Base-by-base conservation (phyloP, 345 rosid genomes). In the Eucalyptus sp. region DNA sequence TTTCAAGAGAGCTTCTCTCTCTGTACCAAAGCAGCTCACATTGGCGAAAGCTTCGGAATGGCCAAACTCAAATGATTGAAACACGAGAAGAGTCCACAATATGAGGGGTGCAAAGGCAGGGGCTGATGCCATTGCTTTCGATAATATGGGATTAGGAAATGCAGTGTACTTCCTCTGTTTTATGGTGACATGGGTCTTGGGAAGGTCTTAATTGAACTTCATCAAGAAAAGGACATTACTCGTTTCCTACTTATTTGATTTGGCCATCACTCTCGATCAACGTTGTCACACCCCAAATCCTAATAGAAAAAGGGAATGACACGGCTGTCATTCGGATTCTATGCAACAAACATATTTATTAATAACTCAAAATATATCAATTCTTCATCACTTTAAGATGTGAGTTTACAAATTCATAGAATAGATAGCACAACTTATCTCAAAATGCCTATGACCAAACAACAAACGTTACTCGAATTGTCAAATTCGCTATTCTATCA, bases 251-350 rank as follows among this genome's bases (percentile, higher is more conserved):
- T 52, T 52, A 18, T 52, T 18, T 52, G 25, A 52, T 52, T 52
- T 52, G 25, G 58, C 24, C 24, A 54, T 54, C 58, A 18, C 24
- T 20, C 1, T 54, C 0, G 10, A 52, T 3, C 58, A 56, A 22
- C 1, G 3, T 0, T 10, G 0, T 56, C 62, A 56, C 62, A 56
- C 27, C 29, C 3, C 1, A 0, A 56, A 56, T 24, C 29, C 29
- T 56, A 56, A 24, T 24, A 56, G 13, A 56, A 56, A 56, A 56
- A 56, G 62, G 5, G 62, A 10, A 56, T 4, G 29, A 0, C 5
- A 56, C 0, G 12, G 29, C 29, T 24, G 5, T 56, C 62, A 22
- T 56, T 10, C 5, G 0, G 0, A 56, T 56, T 56, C 5, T 9
- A 22, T 22, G 10, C 0, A 1, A 2, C 27, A 22, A 56, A 56